Base-by-base conservation (phyloP, 345 rosid genomes). In the Pugionium dolabratum region DNA sequence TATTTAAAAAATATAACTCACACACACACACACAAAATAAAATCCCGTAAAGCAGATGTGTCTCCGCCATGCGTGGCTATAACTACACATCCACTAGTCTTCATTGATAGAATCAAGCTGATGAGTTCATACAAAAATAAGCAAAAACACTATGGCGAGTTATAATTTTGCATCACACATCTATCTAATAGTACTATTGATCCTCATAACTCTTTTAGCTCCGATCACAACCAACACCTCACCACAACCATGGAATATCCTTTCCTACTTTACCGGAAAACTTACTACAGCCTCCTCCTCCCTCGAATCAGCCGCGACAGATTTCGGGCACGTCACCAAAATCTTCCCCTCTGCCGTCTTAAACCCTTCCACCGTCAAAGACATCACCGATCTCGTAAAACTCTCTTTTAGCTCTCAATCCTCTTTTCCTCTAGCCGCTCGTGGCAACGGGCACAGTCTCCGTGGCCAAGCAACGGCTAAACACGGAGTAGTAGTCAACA, bases 391-490 rank as follows among this genome's bases (percentile, higher is more conserved):
- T 32, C 75, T 94, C 25, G 18, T 94, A 46, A 79, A 79, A 59
- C 69, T 72, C 53, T 64, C 89, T 6, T 64, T 59, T 7, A 18
- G 59, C 36, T 64, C 67, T 29, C 67, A 62, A 7, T 7, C 59
- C 0, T 45, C 70, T 50, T 83, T 88, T 10, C 1, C 69, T 35
- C 40, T 94, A 60, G 91, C 99, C 4, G 97, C 97, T 26, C 84
- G 85, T 71, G 99, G 99, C 25, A 76, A 67, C 4, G 82, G 97
- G 70, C 98, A 93, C 59, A 85, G 90, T 0, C 62, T 74, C 45
- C 66, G 75, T 1, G 99, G 99, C 7, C 99, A 94, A 64, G 96
- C 97, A 41, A 75, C 81, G 81, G 96, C 85, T 4, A 66, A 62
- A 0, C 77, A 71, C 0, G 99, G 99, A 2, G 86, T 94, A 2